Evolutionary conservation across 2,329 filamentous ascomycete species (phyloP).

Genomic region (Aspergillus sp.): DNA sequence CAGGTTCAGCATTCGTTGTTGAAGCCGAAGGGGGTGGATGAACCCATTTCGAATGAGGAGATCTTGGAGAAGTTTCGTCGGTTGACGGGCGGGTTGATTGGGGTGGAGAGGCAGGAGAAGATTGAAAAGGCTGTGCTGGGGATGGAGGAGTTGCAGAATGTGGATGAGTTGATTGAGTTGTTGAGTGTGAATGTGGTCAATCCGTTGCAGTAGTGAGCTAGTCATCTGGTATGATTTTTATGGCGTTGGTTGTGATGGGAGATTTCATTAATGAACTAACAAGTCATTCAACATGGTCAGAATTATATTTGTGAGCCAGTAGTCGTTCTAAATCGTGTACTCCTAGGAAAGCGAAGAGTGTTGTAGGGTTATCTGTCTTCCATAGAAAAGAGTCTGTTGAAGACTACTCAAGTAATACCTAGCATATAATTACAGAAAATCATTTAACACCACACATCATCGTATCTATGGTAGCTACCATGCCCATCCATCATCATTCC

Average conservation of each 20-base stretch:
- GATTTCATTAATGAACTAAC: too few species aligned
- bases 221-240: neutral
- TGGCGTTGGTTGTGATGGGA: neutral
- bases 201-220: neutral
- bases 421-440: too few species aligned
- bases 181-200: neutral
- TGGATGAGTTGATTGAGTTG: neutral
- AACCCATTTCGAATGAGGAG: constrained; percentile 6
- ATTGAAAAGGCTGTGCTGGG: constrained; percentile 5
- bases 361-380: too few species aligned
- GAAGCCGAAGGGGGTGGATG: constrained; percentile 1
- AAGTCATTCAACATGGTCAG: too few species aligned
- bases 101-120: neutral
- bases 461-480: too few species aligned
- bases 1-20: neutral
- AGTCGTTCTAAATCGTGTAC: too few species aligned
- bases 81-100: neutral
- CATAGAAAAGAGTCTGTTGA: too few species aligned
- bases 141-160: constrained; percentile 1
- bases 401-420: too few species aligned
- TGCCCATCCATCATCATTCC: too few species aligned
- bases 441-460: too few species aligned
- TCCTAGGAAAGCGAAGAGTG: too few species aligned
- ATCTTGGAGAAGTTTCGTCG: constrained; percentile 5
- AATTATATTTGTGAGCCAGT: too few species aligned